Evolutionary conservation across 2,329 filamentous ascomycete genomes (phyloP).

Genomic region (Curvularia lunata): DNA sequence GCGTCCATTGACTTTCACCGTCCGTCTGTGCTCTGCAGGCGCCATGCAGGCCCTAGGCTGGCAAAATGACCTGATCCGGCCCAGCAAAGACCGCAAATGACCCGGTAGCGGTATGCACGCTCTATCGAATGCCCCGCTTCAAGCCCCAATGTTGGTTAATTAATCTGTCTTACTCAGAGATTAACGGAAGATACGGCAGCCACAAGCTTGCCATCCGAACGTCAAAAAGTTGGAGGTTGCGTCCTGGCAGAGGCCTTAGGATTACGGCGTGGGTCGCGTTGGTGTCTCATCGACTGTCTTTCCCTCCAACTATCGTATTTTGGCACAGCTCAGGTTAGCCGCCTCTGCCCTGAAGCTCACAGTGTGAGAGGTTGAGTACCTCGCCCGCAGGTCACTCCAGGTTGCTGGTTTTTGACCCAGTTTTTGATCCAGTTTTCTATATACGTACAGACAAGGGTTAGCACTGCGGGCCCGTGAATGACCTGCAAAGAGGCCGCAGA

Average conservation of each 20-base stretch:
- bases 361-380: conserved; percentile 3
- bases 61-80: conserved; percentile 34
- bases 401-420: conserved; percentile 2
- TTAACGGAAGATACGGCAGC: conserved; percentile 27
- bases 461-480: conserved; percentile 16
- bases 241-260: conserved; percentile 1
- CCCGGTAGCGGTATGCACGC: conserved; percentile 31
- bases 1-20: conserved; percentile 23
- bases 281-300: conserved; percentile 3
- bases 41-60: conserved; percentile 29
- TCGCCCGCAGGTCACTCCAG: background rate
- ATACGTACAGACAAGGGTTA: conserved; percentile 6
- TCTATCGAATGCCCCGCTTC: conserved; percentile 41
- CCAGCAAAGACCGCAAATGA: conserved; percentile 39
- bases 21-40: conserved; percentile 32
- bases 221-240: background rate
- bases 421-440: conserved; percentile 1
- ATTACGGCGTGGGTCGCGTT: conserved; percentile 12
- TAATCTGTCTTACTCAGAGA: conserved; percentile 28
- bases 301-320: background rate
- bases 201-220: background rate
- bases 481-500: conserved; percentile 14
- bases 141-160: conserved; percentile 42
- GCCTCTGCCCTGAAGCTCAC: conserved; percentile 4
- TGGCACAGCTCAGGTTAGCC: conserved; percentile 3